phyloP scores from a whole-genome alignment of 139 green algal species.

The Chlorella sorokiniana region DNA sequence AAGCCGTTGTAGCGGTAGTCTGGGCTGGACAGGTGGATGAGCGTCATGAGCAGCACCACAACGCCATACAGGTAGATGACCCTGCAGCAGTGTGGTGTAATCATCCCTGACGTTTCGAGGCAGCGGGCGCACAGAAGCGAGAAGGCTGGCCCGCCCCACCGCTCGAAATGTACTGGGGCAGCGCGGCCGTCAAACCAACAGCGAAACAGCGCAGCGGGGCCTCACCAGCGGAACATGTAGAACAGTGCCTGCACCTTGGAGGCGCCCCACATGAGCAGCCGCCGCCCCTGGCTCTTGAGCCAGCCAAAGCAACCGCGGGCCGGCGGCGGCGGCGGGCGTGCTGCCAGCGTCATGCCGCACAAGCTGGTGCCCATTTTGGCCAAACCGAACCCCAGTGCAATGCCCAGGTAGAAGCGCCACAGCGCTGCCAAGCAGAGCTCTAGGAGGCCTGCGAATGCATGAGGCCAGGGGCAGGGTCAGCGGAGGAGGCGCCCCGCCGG shows the following conservation, averaged over 20 bases:
- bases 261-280: slow-evolving; percentile 27
- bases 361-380: slow-evolving; percentile 34
- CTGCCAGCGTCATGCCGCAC: slow-evolving; percentile 26
- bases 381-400: slow-evolving; percentile 30
- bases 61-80: slow-evolving; percentile 25
- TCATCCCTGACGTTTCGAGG: too few relatives aligned
- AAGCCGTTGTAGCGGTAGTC: slow-evolving; percentile 21
- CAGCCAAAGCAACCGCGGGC: slow-evolving; percentile 25
- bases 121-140: background rate
- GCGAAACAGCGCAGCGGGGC: background rate
- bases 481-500: background rate
- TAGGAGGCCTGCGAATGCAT: slow-evolving; percentile 23
- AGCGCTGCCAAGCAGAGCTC: slow-evolving; percentile 15
- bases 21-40: slow-evolving; percentile 25
- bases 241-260: slow-evolving; percentile 37
- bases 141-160: too few relatives aligned
- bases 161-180: too few relatives aligned
- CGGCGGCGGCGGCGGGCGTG: slow-evolving; percentile 15
- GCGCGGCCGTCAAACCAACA: too few relatives aligned
- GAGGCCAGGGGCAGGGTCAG: background rate
- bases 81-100: slow-evolving; percentile 26
- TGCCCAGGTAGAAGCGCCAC: slow-evolving; percentile 21
- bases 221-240: slow-evolving; percentile 16
- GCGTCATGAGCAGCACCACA: slow-evolving; percentile 1
- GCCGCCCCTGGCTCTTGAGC: background rate